Conservation (phyloP, 2,329 filamentous ascomycete genomes). For the Decorospora gaudefroyi region DNA sequence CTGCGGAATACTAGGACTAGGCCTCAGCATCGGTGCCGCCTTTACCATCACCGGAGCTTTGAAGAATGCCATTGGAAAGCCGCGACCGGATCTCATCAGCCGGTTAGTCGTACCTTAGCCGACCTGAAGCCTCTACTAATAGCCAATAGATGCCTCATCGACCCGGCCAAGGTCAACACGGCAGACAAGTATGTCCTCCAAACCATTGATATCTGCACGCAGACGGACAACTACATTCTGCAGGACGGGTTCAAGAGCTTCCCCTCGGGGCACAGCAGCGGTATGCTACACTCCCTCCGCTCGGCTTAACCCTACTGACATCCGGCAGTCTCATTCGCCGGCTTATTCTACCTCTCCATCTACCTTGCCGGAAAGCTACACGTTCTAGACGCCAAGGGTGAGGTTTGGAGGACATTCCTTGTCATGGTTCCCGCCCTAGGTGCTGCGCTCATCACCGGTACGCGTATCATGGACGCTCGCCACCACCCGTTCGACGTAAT, state of each 20-base stretch:
- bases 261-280: slow-evolving; percentile 62
- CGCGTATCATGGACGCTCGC: slow-evolving; percentile 65
- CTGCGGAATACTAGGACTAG: slow-evolving; percentile 62
- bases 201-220: slow-evolving; percentile 55
- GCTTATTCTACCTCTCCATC: slow-evolving; percentile 63
- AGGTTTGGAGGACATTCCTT: slow-evolving; percentile 63
- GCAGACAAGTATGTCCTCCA: slow-evolving; percentile 16
- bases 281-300: slow-evolving; percentile 42
- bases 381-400: slow-evolving; percentile 62
- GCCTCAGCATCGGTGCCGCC: slow-evolving; percentile 58
- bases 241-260: slow-evolving; percentile 65
- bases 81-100: slow-evolving; percentile 62
- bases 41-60: slow-evolving; percentile 62
- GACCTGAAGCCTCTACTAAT: background rate
- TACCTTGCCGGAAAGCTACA: slow-evolving; percentile 65
- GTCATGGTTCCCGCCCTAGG: slow-evolving; percentile 59
- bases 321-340: slow-evolving; percentile 59
- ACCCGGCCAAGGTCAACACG: slow-evolving; percentile 10
- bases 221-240: slow-evolving; percentile 55
- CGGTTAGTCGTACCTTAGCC: slow-evolving; percentile 46
- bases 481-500: slow-evolving; percentile 66
- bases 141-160: slow-evolving; percentile 29
- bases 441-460: slow-evolving; percentile 60
- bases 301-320: slow-evolving; percentile 18
- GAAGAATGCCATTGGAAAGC: slow-evolving; percentile 64